Evolutionary conservation across 805 yeast species (phyloP).

Genomic region (Pichia exigua): DNA sequence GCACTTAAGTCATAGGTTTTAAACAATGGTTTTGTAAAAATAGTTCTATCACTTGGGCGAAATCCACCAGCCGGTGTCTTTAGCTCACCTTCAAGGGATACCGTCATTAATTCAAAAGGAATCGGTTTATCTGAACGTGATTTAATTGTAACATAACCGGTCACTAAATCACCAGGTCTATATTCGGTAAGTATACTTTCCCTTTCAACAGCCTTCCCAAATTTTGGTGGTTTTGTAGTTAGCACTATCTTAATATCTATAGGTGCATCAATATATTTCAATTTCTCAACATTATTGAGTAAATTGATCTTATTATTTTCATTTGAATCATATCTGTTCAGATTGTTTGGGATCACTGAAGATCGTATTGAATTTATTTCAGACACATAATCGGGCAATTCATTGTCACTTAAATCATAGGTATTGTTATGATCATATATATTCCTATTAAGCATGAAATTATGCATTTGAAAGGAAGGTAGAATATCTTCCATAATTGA

Average conservation of each 20-base stretch:
- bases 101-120: slow-evolving; percentile 54
- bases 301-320: slow-evolving; percentile 16
- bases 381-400: slow-evolving; percentile 17
- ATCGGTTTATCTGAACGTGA: slow-evolving; percentile 34
- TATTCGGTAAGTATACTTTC: slow-evolving; percentile 40
- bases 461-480: slow-evolving; percentile 67
- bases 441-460: slow-evolving; percentile 25
- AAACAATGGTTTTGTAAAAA: slow-evolving; percentile 28
- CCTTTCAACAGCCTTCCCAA: slow-evolving; percentile 12
- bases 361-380: slow-evolving; percentile 2
- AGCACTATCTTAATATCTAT: slow-evolving; percentile 23
- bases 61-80: slow-evolving; percentile 14
- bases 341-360: background rate
- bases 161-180: slow-evolving; percentile 59
- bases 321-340: slow-evolving; percentile 10
- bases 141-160: slow-evolving; percentile 44
- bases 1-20: slow-evolving; percentile 46
- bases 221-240: slow-evolving; percentile 34
- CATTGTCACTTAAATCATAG: background rate
- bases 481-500: slow-evolving; percentile 36
- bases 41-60: slow-evolving; percentile 4
- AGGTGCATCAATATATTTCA: slow-evolving; percentile 18
- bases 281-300: slow-evolving; percentile 19
- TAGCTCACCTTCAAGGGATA: slow-evolving; percentile 46
- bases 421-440: slow-evolving; percentile 3